phyloP scores from a whole-genome alignment of 768 basidiomycete species.

The Phaeolepiota aurea region DNA sequence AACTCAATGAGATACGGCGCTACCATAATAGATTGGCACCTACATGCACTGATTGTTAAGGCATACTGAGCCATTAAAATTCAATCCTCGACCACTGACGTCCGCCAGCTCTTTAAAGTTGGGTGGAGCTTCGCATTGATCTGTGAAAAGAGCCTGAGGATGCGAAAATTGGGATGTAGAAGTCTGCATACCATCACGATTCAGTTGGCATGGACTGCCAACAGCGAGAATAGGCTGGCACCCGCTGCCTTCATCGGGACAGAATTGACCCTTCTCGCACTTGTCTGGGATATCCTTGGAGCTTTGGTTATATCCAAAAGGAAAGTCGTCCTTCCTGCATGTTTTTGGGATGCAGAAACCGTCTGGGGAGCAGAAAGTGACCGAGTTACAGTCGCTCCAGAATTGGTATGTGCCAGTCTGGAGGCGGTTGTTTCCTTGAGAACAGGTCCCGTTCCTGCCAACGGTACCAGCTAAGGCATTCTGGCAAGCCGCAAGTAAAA shows the following conservation, averaged over 20 bases:
- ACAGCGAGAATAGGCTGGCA: constrained; percentile 57
- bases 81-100: constrained; percentile 53
- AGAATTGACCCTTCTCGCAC: constrained; percentile 61
- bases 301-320: constrained; percentile 52
- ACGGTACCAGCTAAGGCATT: constrained; percentile 38
- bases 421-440: constrained; percentile 52
- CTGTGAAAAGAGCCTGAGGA: constrained; percentile 30
- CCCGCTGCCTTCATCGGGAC: constrained; percentile 73
- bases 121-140: constrained; percentile 67
- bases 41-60: constrained; percentile 80
- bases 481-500: constrained; percentile 38
- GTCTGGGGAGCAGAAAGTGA: constrained; percentile 52
- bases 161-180: background rate
- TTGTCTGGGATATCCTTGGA: constrained; percentile 42
- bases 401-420: constrained; percentile 76
- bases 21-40: constrained; percentile 12
- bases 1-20: background rate
- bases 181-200: constrained; percentile 65
- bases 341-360: constrained; percentile 54
- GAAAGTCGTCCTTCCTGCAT: constrained; percentile 72
- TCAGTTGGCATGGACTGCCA: constrained; percentile 70
- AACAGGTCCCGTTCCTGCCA: constrained; percentile 39
- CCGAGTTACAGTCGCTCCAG: constrained; percentile 66
- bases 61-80: constrained; percentile 79
- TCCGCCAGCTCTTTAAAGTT: constrained; percentile 61